phyloP scores from a whole-genome alignment of 2,329 filamentous ascomycete species.

The Cadophora malorum region DNA sequence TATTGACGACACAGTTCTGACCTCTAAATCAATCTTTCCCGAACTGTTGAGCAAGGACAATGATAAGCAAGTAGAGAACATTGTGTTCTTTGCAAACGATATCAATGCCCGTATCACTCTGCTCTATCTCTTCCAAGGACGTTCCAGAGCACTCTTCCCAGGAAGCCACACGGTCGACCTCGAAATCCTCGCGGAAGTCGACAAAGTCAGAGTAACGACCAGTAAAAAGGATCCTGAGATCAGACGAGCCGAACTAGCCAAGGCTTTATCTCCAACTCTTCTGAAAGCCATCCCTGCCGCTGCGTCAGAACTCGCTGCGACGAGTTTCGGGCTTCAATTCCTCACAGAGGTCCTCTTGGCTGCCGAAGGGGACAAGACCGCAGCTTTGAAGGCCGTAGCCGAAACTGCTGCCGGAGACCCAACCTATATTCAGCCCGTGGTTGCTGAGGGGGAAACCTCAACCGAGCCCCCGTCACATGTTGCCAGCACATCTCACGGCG shows the following conservation, averaged over 20 bases:
- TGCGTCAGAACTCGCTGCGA: constrained; percentile 71
- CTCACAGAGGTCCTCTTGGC: constrained; percentile 82
- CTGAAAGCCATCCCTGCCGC: constrained; percentile 75
- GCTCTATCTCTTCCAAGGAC: constrained; percentile 79
- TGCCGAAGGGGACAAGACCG: constrained; percentile 75
- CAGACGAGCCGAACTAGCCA: constrained; percentile 77
- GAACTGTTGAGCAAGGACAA: constrained; percentile 80
- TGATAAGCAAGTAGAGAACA: constrained; percentile 66
- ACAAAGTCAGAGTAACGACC: constrained; percentile 79
- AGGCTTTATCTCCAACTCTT: constrained; percentile 75
- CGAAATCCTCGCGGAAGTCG: constrained; percentile 76
- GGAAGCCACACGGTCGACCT: constrained; percentile 68
- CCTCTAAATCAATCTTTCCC: constrained; percentile 82
- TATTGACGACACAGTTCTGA: constrained; percentile 92
- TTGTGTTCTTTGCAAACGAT: constrained; percentile 70
- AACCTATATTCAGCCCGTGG: constrained; percentile 43
- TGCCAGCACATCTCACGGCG: constrained; percentile 66
- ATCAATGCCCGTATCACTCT: constrained; percentile 70
- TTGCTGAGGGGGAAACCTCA: constrained; percentile 47
- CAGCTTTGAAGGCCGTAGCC: constrained; percentile 75
- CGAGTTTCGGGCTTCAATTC: constrained; percentile 86
- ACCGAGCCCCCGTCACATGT: constrained; percentile 54
- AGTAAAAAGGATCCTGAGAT: constrained; percentile 89
- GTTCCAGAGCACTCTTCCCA: constrained; percentile 67
- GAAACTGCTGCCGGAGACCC: constrained; percentile 65